Percentiles rank a stretch among this genome's conserved stretches.
phyloP scores from a whole-genome alignment of 495 filamentous ascomycete species.

The Penicillium cataractarum region DNA sequence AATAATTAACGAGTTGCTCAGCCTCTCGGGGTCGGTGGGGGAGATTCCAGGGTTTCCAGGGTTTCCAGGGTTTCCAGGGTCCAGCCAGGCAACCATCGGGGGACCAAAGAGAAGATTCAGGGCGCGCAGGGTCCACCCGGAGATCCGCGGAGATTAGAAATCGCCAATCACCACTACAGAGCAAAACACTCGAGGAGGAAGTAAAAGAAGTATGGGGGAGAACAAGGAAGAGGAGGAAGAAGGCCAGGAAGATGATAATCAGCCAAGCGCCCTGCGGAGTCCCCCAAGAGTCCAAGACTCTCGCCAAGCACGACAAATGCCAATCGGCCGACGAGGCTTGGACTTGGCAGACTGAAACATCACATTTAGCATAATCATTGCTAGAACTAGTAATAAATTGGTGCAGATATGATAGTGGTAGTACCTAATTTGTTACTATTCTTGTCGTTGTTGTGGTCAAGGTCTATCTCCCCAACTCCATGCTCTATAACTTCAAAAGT shows the following conservation, averaged over 20 bases:
- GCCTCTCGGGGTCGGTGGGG: conserved; percentile 4
- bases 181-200: background rate
- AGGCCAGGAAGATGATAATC: background rate
- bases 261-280: background rate
- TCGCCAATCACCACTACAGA: background rate
- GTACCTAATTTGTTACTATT: background rate
- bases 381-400: background rate
- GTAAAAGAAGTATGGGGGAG: no score
- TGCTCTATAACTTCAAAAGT: no score
- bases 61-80: conserved; percentile 13
- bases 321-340: background rate
- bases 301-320: conserved; percentile 1
- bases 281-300: background rate
- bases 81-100: background rate
- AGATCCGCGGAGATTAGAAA: conserved; percentile 10
- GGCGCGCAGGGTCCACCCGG: conserved; percentile 14
- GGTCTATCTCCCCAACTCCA: no score
- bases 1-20: no score
- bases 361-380: background rate
- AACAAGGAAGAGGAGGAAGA: no score
- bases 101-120: conserved; percentile 5
- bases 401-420: background rate
- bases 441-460: background rate
- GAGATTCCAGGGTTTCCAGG: no score
- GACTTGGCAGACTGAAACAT: conserved; percentile 4